Base-by-base conservation (phyloP, 345 rosid genomes). In the Heritiera fomes region DNA sequence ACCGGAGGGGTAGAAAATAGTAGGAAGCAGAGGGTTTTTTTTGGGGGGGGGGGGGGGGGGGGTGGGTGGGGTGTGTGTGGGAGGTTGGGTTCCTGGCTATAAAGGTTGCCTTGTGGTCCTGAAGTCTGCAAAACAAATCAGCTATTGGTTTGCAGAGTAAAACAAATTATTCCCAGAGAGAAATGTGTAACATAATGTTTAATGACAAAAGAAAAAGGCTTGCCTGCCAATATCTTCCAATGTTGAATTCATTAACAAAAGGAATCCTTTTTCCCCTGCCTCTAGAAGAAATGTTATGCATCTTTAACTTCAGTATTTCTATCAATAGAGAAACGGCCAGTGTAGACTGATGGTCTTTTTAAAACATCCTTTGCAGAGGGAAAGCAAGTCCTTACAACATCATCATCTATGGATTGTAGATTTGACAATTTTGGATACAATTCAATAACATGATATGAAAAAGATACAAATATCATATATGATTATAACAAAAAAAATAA, bases 221-320 rank as follows among this genome's bases (percentile, higher is more conserved):
- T 86, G 93, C 98, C 78, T 91, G 99, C 99, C 99, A 95, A 78
- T 84, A 95, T 93, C 98, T 89, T 87, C 99, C 96, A 0, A 93
- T 78, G 87, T 91, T 95, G 83, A 95, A 91, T 71, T 87, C 84
- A 77, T 95, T 95, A 56, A 95, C 89, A 70, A 78, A 89, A 58
- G 91, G 93, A 82, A 93, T 79, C 68, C 97, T 97, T 85, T 91
- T 93, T 38, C 97, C 92, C 98, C 97, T 92, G 71, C 96, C 94
- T 0, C 61, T 80, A 84, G 93, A 87, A 46, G 98, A 92, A 73
- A 95, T 70, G 86, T 34, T 88, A 92, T 7, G 98, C 88, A 82
- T 95, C 99, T 69, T 84, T 82, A 80, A 89, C 83, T 79, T 84
- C 88, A 79, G 82, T 69, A 20, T 53, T 85, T 70, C 73, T 84